Evolutionary conservation across 306 rosid genomes (phyloP), one percentile per base, ranked within the genome.

Genomic region (Begonia peltatifolia): DNA sequence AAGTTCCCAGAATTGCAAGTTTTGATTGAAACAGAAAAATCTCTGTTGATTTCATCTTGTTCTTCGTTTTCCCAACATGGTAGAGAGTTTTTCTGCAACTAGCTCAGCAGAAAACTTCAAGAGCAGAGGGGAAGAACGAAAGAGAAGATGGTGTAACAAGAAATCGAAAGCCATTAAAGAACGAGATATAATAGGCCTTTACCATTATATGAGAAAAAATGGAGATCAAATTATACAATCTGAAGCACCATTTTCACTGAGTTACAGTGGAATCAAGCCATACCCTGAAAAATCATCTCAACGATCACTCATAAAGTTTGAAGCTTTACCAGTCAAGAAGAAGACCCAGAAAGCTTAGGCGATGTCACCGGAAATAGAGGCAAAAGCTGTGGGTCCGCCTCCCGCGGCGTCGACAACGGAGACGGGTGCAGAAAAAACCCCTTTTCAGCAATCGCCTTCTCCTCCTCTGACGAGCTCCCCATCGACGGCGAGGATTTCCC

Each of bases 381-480:
- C 73, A 90, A 61, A 7, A 90, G 88, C 79, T 74, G 84, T 6
- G 94, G 96, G 49, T 92, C 95, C 50, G 78, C 76, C 0, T 58
- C 82, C 60, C 93, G 77, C 0, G 92, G 95, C 4, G 95, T 78
- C 2, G 60, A 47, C 59, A 73, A 71, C 17, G 94, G 94, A 20
- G 94, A 78, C 0, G 88, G 93, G 62, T 84, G 95, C 55, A 90
- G 69, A 68, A 70, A 90, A 70, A 78, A 90, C 16, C 94, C 94
- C 47, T 79, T 90, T 60, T 90, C 94, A 13, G 99, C 99, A 12
- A 90, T 90, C 15, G 94, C 99, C 11, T 61, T 84, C 23, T 90
- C 99, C 46, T 90, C 99, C 70, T 83, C 94, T 14, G 84, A 76
- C 1, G 99, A 90, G 22, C 76, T 84, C n/a, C 88, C 88, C 25